phyloP scores from a whole-genome alignment of 2,329 filamentous ascomycete genomes.

The Aspergillus fijiensis region DNA sequence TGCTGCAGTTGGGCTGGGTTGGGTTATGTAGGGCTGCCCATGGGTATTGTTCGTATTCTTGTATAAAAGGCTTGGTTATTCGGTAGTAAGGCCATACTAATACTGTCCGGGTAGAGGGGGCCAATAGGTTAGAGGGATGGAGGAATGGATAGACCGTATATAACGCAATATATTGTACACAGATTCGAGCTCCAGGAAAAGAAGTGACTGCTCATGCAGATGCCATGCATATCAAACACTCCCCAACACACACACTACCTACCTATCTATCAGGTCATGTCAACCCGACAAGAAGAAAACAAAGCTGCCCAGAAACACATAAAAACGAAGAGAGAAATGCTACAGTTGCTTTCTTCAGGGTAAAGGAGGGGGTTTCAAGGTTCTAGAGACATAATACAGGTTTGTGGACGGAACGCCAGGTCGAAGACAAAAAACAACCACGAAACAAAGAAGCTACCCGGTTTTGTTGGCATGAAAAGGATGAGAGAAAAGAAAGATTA shows the following conservation, averaged over 20 bases:
- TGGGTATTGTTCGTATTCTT: no score
- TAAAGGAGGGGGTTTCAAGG: not conserved
- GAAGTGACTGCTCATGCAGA: not conserved
- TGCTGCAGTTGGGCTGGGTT: not conserved
- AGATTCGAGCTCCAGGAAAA: not conserved
- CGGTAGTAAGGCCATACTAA: not conserved
- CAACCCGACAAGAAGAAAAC: no score
- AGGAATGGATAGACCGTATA: not conserved
- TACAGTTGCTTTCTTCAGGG: not conserved
- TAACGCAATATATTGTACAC: constrained; percentile 14
- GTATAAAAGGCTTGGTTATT: no score
- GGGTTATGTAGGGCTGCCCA: no score
- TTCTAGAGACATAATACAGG: not conserved
- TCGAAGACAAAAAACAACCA: not conserved
- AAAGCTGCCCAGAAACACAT: no score
- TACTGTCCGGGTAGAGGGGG: not conserved
- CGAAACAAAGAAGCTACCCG: not conserved
- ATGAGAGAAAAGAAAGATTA: not conserved
- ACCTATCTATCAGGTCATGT: not conserved
- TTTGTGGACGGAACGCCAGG: not conserved
- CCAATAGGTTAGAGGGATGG: not conserved
- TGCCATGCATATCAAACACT: not conserved
- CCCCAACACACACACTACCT: no score
- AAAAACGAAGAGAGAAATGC: no score
- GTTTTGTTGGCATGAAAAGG: not conserved